Conservation (phyloP, 768 basidiomycete species). For the Agrocybe chaxingu region DNA sequence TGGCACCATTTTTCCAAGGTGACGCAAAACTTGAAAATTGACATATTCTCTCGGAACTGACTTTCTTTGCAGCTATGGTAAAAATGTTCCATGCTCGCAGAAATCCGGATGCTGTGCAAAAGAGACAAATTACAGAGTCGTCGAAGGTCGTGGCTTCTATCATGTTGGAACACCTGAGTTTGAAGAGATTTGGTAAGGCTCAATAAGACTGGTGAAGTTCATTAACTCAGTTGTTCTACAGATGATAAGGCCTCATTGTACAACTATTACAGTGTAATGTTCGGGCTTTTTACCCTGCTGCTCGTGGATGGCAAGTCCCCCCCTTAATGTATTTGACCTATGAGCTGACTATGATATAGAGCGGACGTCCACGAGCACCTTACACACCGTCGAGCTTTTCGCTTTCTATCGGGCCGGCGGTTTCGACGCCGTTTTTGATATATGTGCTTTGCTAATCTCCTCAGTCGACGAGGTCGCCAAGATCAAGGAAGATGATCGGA, state of each 20-base stretch:
- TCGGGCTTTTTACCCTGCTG: slow-evolving; percentile 42
- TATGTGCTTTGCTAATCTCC: slow-evolving; percentile 51
- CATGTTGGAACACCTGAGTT: slow-evolving; percentile 66
- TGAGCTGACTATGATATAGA: slow-evolving; percentile 42
- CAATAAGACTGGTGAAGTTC: background rate
- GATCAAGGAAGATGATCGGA: slow-evolving; percentile 53
- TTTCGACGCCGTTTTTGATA: slow-evolving; percentile 58
- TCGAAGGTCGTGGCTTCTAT: slow-evolving; percentile 69
- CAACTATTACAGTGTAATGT: slow-evolving; percentile 45
- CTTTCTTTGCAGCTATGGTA: slow-evolving; percentile 58
- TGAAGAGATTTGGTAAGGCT: slow-evolving; percentile 49
- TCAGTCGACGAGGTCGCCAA: slow-evolving; percentile 54
- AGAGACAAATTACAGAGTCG: slow-evolving; percentile 70
- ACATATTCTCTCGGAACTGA: background rate
- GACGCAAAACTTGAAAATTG: slow-evolving; percentile 13
- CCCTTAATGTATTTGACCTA: slow-evolving; percentile 5
- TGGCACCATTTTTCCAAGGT: slow-evolving; percentile 90
- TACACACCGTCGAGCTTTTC: slow-evolving; percentile 81
- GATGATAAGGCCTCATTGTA: slow-evolving; percentile 32
- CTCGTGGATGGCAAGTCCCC: slow-evolving; percentile 44
- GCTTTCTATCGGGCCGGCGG: slow-evolving; percentile 74
- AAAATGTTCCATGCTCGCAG: slow-evolving; percentile 84
- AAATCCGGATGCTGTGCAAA: slow-evolving; percentile 71
- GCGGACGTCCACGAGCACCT: slow-evolving; percentile 63
- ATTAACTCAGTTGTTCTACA: slow-evolving; percentile 6